Base-by-base conservation (phyloP, 257 asterid genomes). In the Leptodermis oblonga region DNA sequence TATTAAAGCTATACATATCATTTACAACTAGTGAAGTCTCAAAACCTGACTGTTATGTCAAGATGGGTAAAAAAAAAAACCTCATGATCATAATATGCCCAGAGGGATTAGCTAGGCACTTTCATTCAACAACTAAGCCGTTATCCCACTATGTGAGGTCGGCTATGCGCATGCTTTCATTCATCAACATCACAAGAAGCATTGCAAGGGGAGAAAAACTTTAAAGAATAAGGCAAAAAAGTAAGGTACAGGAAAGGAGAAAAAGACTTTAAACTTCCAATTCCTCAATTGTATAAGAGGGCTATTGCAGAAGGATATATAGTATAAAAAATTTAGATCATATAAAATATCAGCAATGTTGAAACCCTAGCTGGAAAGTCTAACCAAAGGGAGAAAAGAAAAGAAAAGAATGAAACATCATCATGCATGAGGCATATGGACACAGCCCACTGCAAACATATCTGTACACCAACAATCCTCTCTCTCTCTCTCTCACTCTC, bases 391-490 rank as follows among this genome's bases (percentile, higher is more conserved):
- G 59, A 6, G 54, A 41, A 42, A 26, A 52, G 41, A 42, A 28
- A 51, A 17, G 59, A 31, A 53, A 36, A 55, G 20, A 55, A n/a
- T 56, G 80, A 67, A 71, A 56, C 68, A 77, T 72, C 82, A 75
- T 72, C 80, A 75, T 56, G 74, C 75, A 78, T 77, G 14, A 77
- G 69, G 74, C 71, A 76, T 73, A 11, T 36, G 23, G 66, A 64
- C 69, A 70, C 20, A 54, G 70, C 78, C 72, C 74, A 77, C 48
- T 52, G 67, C 73, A 64, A 76, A 75, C 81, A 71, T 48, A 76
- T 67, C 77, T 81, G 83, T 81, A 80, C 86, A 83, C 41, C 68
- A 79, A 78, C 76, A 77, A 64, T 62, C 62, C 76, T 71, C 70
- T 28, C 78, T 37, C 66, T 30, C 74, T 36, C 43, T 68, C 56